These are phyloP conservation scores for Gossypium ekmanianum DNA, from an alignment of 345 rosid species.

Conservation along the genomic window DNA sequence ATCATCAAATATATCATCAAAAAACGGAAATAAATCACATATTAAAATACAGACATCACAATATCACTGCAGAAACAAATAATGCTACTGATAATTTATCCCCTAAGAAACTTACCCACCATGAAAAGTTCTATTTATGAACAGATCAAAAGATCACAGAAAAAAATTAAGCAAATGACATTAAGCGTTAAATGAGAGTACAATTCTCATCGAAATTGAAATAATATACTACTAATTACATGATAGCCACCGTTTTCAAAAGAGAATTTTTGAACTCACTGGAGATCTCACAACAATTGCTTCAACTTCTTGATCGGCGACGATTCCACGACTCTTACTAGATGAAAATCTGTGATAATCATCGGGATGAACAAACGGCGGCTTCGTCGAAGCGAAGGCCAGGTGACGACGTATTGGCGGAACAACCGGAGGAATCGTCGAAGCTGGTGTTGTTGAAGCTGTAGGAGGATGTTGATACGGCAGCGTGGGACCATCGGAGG, in stretches of 20 bases:
- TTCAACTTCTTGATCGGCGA: conserved; percentile 55
- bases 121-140: background rate
- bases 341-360: conserved; percentile 66
- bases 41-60: background rate
- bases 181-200: background rate
- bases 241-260: background rate
- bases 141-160: background rate
- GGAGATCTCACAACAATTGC: conserved; percentile 70
- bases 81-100: background rate
- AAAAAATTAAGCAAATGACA: background rate
- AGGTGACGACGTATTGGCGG: conserved; percentile 71
- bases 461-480: conserved; percentile 32
- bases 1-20: no score
- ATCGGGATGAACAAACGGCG: conserved; percentile 63
- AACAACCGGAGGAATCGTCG: conserved; percentile 45
- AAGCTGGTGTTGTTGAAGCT: conserved; percentile 10
- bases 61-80: background rate
- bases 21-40: no score
- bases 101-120: background rate
- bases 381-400: conserved; percentile 66
- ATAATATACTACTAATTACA: background rate
- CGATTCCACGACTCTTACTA: conserved; percentile 14
- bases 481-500: conserved; percentile 36
- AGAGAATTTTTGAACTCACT: conserved; percentile 38
- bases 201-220: background rate